Percentiles rank a stretch among this genome's conserved stretches.
These are phyloP conservation scores for Aphanoascus verrucosus DNA, from an alignment of 2,329 filamentous ascomycete genomes.

Conservation along the genomic window DNA sequence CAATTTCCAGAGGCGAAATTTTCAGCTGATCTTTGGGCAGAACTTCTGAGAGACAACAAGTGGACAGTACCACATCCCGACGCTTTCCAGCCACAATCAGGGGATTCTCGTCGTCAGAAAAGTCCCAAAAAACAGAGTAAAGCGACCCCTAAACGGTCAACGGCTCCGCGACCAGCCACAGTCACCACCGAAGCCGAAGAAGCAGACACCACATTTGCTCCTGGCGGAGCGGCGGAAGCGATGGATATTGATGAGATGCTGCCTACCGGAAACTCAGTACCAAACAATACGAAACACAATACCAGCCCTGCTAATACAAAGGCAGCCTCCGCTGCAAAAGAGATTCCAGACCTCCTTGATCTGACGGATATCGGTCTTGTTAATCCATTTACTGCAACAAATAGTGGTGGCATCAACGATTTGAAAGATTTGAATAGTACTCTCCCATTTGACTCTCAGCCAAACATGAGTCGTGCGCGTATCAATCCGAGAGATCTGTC, in stretches of 20 bases:
- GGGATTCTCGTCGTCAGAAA: conserved; percentile 21
- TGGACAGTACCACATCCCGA: conserved; percentile 27
- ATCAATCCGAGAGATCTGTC: conserved; percentile 32
- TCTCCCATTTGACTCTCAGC: conserved; percentile 49
- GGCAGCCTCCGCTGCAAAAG: not conserved
- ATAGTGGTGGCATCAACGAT: conserved; percentile 41
- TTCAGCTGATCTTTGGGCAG: conserved; percentile 31
- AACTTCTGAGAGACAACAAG: conserved; percentile 27
- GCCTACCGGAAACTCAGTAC: conserved; percentile 13
- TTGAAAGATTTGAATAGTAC: conserved; percentile 44
- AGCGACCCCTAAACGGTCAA: conserved; percentile 22
- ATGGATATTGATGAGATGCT: conserved; percentile 40
- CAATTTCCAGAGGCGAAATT: conserved; percentile 29
- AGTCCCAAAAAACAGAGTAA: conserved; percentile 29
- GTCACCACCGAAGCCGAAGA: conserved; percentile 34
- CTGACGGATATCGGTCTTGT: conserved; percentile 42
- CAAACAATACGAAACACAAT: conserved; percentile 4
- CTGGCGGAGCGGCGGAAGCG: conserved; percentile 26
- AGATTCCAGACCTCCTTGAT: conserved; percentile 27
- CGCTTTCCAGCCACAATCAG: conserved; percentile 18
- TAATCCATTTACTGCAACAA: conserved; percentile 39
- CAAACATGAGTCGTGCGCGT: conserved; percentile 33
- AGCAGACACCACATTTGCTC: conserved; percentile 24
- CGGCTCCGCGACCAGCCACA: conserved; percentile 26
- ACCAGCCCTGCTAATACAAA: not conserved